Percentiles rank a stretch among this genome's conserved stretches.
Evolutionary conservation across 2,329 filamentous ascomycete species (phyloP).

Genomic region (Aspergillus novoparasiticus): DNA sequence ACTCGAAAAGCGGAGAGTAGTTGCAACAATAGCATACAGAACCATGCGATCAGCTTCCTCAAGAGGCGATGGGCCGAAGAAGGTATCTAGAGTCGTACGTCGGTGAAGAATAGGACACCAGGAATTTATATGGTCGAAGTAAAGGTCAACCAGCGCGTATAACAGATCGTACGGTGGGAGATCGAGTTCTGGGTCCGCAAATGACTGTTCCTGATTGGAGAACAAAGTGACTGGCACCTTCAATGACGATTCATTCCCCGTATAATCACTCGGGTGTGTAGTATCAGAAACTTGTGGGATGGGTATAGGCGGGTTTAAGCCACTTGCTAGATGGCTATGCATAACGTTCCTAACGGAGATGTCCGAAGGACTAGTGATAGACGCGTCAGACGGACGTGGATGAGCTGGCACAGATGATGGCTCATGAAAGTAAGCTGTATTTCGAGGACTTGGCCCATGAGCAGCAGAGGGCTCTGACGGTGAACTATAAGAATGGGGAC

Average conservation of each 20-base stretch:
- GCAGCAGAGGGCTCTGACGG: constrained; percentile 54
- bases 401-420: constrained; percentile 53
- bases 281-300: constrained; percentile 29
- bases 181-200: constrained; percentile 61
- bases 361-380: constrained; percentile 39
- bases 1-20: constrained; percentile 79
- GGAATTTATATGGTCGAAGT: constrained; percentile 78
- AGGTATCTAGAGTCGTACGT: constrained; percentile 74
- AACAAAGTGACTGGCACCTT: constrained; percentile 62
- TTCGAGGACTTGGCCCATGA: constrained; percentile 60
- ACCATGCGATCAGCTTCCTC: constrained; percentile 82
- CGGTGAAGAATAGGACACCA: constrained; percentile 92
- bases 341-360: constrained; percentile 31
- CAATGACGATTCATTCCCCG: constrained; percentile 53
- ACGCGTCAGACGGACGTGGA: constrained; percentile 51
- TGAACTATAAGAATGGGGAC: constrained; percentile 43
- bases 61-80: constrained; percentile 76
- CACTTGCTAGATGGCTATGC: constrained; percentile 26
- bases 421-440: constrained; percentile 64
- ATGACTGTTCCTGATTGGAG: constrained; percentile 50
- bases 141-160: constrained; percentile 72
- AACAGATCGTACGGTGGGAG: constrained; percentile 75
- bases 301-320: constrained; percentile 23
- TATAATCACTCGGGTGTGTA: constrained; percentile 36
- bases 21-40: constrained; percentile 85